Evolutionary conservation across 192 early-diverging fungal genomes (phyloP), one percentile per base, ranked within the genome.

Genomic region (Backusella luteola): DNA sequence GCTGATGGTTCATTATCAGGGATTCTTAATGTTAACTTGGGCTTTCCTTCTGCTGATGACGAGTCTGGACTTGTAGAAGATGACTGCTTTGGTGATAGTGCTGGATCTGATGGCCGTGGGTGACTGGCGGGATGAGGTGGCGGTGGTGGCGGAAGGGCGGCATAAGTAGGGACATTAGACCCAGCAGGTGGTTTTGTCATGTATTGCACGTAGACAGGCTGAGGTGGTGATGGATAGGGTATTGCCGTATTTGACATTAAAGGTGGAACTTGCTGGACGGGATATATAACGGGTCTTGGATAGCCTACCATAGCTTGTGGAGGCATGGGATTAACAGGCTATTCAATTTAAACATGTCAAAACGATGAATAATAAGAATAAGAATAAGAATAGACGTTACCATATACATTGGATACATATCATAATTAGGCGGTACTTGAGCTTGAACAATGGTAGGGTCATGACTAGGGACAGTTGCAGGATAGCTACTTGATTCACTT

Each of bases 31-130:
- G 76, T 34, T 73, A 77, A 53, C 71, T 73, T 68, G 41, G 79
- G 66, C 29, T 36, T 66, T 67, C 73, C 35, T 17, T 34, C 29
- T 73, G 77, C 53, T 67, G 84, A 29, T 82, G 79, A 36, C 42
- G 44, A 19, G 71, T 67, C 42, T 76, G 79, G 21, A 74, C 76
- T 5, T 66, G 42, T 29, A 21, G 46, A 49, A 49, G 46, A 49
- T 35, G 73, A 0, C 67, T 44, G 26, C 29, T n/a, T 59, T 36
- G 49, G 19, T 63, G 52, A 11, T 63, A 52, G 11, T 36, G 34
- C 8, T 21, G 46, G 3, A 38, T 36, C n/a, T 56, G 46, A 9
- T 52, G 32, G 11, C 52, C 21, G 42, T 49, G 26, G 11, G 12
- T 23, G 21, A 21, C 6, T 73, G 35, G 0, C 11, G 4, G 7